Base-by-base conservation (phyloP, 345 rosid genomes). In the Lepidium sativum region DNA sequence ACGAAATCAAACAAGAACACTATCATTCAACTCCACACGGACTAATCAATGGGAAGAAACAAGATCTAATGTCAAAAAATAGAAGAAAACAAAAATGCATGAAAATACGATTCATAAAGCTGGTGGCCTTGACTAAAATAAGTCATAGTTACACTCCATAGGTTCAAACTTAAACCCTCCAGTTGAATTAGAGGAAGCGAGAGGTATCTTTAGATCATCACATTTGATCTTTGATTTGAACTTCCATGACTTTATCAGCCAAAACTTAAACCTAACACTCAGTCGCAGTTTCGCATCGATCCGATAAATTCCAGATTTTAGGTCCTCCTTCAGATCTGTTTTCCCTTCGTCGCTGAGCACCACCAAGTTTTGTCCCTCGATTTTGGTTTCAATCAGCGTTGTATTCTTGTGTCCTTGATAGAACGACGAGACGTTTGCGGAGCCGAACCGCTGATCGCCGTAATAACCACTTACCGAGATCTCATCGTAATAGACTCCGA, bases 341-440 rank as follows among this genome's bases (percentile, higher is more conserved):
- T 53, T 0, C 2, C 31, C 76, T 6, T 76, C 71, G 9, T 75
- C 76, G 1, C 78, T 69, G 0, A 86, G 77, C 41, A 71, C 14
- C 17, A 81, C 18, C 44, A 67, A 0, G 0, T 73, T 52, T 52
- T 79, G 75, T 3, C 95, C 88, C 1, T 18, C 21, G 23, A 88
- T 80, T 7, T 23, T 72, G 2, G 85, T 20, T 6, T 6, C 57
- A 60, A 84, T 49, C 60, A 62, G 39, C 40, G 79, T 86, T 12
- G 96, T 88, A 27, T 71, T 88, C 67, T 91, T 88, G 60, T 81
- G 83, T 1, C 95, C 98, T 41, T 88, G 94, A 21, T 82, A 91
- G 33, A 91, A 88, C 16, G 89, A 81, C 9, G 67, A 8, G 20
- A 82, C 47, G 5, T 25, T 5, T 0, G 4, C 49, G 6, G 77